phyloP scores from a whole-genome alignment of 225 moss, liverwort and hornwort genomes.

The Climacium dendroides region DNA sequence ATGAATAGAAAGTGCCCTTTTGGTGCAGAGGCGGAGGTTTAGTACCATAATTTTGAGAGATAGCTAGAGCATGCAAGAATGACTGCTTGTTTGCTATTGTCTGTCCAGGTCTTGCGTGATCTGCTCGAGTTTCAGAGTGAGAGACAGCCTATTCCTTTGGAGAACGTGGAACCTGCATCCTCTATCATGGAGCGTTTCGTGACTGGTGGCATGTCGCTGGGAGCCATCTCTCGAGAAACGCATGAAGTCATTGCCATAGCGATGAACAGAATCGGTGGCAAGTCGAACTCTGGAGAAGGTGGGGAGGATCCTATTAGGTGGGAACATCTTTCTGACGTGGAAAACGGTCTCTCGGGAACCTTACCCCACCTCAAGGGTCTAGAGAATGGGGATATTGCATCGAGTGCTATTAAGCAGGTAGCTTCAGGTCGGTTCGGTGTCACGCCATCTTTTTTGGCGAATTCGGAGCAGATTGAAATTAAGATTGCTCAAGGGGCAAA shows the following conservation, averaged over 20 bases:
- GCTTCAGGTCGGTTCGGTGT: constrained; percentile 97
- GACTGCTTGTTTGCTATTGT: not conserved
- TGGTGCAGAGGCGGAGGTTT: not conserved
- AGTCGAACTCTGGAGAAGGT: constrained; percentile 97
- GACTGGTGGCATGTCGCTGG: constrained; percentile 96
- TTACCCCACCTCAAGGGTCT: constrained; percentile 86
- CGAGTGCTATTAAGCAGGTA: constrained; percentile 95
- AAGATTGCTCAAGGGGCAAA: constrained; percentile 98
- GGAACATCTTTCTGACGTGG: constrained; percentile 66
- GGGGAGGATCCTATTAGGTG: constrained; percentile 97
- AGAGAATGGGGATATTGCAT: constrained; percentile 87
- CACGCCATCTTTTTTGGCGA: constrained; percentile 81
- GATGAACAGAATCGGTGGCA: constrained; percentile 95
- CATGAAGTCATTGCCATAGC: constrained; percentile 97
- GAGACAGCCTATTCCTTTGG: constrained; percentile 33
- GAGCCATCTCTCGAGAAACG: constrained; percentile 90
- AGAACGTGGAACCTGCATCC: constrained; percentile 63
- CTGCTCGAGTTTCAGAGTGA: constrained; percentile 69
- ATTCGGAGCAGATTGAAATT: constrained; percentile 79
- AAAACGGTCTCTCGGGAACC: constrained; percentile 67
- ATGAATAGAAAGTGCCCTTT: not conserved
- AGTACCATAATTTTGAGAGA: not conserved
- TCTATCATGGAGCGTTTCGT: constrained; percentile 76
- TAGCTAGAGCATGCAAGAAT: not conserved
- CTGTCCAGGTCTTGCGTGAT: constrained; percentile 74